Base-by-base conservation (phyloP, 805 yeast genomes). In the Monosporozyma servazzii region DNA sequence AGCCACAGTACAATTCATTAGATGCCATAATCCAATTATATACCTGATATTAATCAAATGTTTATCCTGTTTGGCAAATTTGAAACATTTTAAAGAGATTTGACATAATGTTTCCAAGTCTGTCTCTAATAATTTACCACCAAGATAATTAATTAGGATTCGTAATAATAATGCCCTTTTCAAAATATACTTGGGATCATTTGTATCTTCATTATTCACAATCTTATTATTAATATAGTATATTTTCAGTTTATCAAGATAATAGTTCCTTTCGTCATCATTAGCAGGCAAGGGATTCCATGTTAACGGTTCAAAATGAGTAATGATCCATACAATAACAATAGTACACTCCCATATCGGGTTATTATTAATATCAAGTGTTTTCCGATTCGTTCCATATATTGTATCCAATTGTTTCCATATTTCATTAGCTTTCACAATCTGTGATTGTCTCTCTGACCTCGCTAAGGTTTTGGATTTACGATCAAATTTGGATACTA, bases 221-320 rank as follows among this genome's bases (percentile, higher is more conserved):
- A 66, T 33, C 43, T 57, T 60, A 49, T 65, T 66, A 2, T 51
- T 51, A 1, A 46, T 25, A 48, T 61, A 64, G 43, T 56, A 64
- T n/a, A 49, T 23, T 42, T 53, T 54, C 29, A 66, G 53, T 37
- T 53, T 56, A 17, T 51, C 53, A 18, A 62, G 4, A 31, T 61
- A 56, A 18, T n/a, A 33, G 20, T 52, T 56, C 50, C 51, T 58
- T 31, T 58, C 58, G 4, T 54, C 59, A 27, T 64, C 65, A 10
- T 51, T 56, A n/a, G 60, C 54, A 2, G 68, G 63, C 47, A 65
- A 50, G 10, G 68, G 63, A 36, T 54, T 55, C 23, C 53, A 52
- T 1, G 65, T 62, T 43, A 67, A 67, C 0, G 69, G 68, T 27
- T 67, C 66, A 36, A 65, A 61, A 53, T 62, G 68, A 2, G 65